Evolutionary conservation across 2,329 filamentous ascomycete species (phyloP).

Genomic region (Alternaria sp.): DNA sequence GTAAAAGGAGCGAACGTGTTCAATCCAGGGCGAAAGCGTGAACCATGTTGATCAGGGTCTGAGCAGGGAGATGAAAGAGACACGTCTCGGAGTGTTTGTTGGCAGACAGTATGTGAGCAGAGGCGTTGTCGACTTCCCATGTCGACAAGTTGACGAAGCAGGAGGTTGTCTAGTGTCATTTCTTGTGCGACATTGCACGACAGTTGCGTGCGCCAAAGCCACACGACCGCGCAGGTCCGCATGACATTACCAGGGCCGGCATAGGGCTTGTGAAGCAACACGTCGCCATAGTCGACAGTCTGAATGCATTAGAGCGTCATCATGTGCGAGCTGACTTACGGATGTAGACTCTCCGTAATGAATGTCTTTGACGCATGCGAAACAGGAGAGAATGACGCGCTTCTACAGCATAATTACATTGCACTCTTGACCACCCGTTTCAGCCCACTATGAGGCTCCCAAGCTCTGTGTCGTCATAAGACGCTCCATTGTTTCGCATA

Average conservation of each 20-base stretch:
- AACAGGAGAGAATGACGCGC: background rate
- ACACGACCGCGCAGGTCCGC: conserved; percentile 33
- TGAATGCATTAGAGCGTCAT: conserved; percentile 16
- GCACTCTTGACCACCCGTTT: conserved; percentile 9
- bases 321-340: conserved; percentile 4
- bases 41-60: conserved; percentile 9
- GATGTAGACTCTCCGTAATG: background rate
- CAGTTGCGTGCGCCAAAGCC: conserved; percentile 27
- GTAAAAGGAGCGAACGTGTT: conserved; percentile 46
- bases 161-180: conserved; percentile 23
- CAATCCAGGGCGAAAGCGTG: conserved; percentile 34
- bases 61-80: conserved; percentile 6
- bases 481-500: conserved; percentile 16
- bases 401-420: conserved; percentile 1
- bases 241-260: conserved; percentile 31
- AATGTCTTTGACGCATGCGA: background rate
- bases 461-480: conserved; percentile 36
- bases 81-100: conserved; percentile 18
- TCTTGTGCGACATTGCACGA: conserved; percentile 37
- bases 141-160: conserved; percentile 22
- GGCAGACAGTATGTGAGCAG: conserved; percentile 21
- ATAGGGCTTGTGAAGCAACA: conserved; percentile 21
- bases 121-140: conserved; percentile 13
- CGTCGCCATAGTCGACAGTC: conserved; percentile 14
- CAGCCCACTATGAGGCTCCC: conserved; percentile 14